A percentile compares a stretch with the other conserved stretches of the same genome.
phyloP scores from a whole-genome alignment of 129 eudicot species.

The Pulicaria dysenterica region DNA sequence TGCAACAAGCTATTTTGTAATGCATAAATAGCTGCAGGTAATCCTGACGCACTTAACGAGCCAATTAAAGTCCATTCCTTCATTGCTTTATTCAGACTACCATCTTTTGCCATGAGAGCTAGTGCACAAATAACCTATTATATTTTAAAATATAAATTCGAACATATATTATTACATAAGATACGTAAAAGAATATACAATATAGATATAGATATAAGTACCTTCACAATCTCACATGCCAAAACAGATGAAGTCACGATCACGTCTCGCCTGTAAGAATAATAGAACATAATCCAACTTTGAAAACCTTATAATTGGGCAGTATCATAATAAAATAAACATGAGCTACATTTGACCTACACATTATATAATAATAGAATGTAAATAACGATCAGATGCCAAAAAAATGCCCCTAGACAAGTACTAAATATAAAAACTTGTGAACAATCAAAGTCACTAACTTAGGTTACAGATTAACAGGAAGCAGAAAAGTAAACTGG shows the following conservation, averaged over 20 bases:
- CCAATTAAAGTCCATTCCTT: slow-evolving; percentile 86
- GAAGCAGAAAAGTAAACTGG: too few species aligned
- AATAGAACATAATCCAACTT: slow-evolving; percentile 15
- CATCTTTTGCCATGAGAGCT: slow-evolving; percentile 76
- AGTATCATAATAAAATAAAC: too few species aligned
- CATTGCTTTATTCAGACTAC: slow-evolving; percentile 59
- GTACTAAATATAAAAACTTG: background rate
- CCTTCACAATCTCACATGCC: slow-evolving; percentile 85
- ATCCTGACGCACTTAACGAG: slow-evolving; percentile 83
- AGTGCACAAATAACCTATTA: slow-evolving; percentile 75
- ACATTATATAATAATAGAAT: background rate
- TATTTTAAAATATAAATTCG: background rate
- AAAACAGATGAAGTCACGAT: slow-evolving; percentile 88
- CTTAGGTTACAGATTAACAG: too few species aligned
- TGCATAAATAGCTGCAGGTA: slow-evolving; percentile 98
- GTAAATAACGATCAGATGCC: background rate
- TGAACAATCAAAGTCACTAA: too few species aligned
- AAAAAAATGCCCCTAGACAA: background rate
- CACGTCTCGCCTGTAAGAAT: slow-evolving; percentile 74
- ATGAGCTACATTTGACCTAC: too few species aligned
- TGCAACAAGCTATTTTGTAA: slow-evolving; percentile 94
- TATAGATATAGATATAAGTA: background rate
- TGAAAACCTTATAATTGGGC: too few species aligned
- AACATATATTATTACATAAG: background rate
- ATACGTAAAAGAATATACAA: slow-evolving; percentile 11